These are phyloP conservation scores for Fusarium irregulare DNA, from an alignment of 2,329 filamentous ascomycete species.

Conservation along the genomic window DNA sequence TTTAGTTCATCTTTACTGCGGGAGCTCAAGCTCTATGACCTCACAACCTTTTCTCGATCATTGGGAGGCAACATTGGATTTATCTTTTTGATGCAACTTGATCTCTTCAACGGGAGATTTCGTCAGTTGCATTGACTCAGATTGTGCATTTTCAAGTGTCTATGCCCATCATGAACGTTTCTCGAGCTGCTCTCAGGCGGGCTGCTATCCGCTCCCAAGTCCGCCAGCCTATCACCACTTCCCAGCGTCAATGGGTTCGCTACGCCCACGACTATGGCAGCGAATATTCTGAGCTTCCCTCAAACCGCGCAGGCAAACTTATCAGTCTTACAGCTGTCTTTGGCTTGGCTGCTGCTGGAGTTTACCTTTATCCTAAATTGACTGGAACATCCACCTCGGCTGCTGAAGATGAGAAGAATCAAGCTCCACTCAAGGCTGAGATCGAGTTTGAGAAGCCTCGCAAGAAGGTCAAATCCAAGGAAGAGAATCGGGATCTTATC, in stretches of 20 bases:
- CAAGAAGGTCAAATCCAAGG: slow-evolving; percentile 67
- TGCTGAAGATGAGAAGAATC: slow-evolving; percentile 30
- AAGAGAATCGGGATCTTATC: slow-evolving; percentile 79
- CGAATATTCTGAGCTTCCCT: slow-evolving; percentile 33
- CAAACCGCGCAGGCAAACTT: slow-evolving; percentile 45
- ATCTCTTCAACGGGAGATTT: slow-evolving; percentile 3
- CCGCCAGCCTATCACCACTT: slow-evolving; percentile 36
- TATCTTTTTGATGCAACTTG: slow-evolving; percentile 10
- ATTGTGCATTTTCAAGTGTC: background rate
- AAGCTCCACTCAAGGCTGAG: slow-evolving; percentile 57
- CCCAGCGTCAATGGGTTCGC: slow-evolving; percentile 49
- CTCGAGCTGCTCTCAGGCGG: slow-evolving; percentile 46
- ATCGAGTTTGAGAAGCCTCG: slow-evolving; percentile 76
- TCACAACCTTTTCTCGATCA: slow-evolving; percentile 38
- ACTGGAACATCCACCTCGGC: slow-evolving; percentile 43
- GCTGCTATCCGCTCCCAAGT: slow-evolving; percentile 43
- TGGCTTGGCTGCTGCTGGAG: slow-evolving; percentile 53
- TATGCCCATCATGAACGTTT: slow-evolving; percentile 48
- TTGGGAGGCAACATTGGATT: slow-evolving; percentile 20
- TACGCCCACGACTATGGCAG: slow-evolving; percentile 46
- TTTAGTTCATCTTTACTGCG: background rate
- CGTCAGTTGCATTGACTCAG: slow-evolving; percentile 8
- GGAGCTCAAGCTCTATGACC: slow-evolving; percentile 44
- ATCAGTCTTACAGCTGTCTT: slow-evolving; percentile 51
- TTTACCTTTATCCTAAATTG: slow-evolving; percentile 54